Evolutionary conservation across 805 yeast species (phyloP), one percentile per base, ranked within the genome.

Genomic region (Wickerhamomyces subpelliculosus): DNA sequence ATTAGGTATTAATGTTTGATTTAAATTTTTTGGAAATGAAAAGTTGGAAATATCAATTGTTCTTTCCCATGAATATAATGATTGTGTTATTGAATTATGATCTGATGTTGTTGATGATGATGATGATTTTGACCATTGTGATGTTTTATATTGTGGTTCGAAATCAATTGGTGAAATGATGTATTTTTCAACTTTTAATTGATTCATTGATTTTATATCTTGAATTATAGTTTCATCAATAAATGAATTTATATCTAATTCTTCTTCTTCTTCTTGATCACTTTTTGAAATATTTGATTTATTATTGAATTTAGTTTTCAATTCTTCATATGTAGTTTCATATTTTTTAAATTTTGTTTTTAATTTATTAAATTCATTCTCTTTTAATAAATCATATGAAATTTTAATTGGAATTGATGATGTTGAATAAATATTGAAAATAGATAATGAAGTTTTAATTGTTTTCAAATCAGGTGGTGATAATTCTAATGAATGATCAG

Each of bases 1-100:
- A 38, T 69, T 69, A 1, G 87, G 87, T 14, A 76, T 54, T 38
- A 81, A 53, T 1, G 78, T 75, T 34, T 72, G 67, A 34, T 59
- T 60, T 27, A 71, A 63, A 38, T 70, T 70, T 33, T 68, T 65
- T 24, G 57, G 46, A 17, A 69, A 55, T 25, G 61, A 57, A 37
- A 78, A 47, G n/a, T n/a, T n/a, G n/a, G n/a, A n/a, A n/a, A n/a
- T n/a, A n/a, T n/a, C n/a, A n/a, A n/a, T n/a, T n/a, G n/a, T n/a
- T n/a, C n/a, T n/a, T n/a, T n/a, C n/a, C n/a, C n/a, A n/a, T n/a
- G n/a, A n/a, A n/a, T n/a, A n/a, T n/a, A n/a, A n/a, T n/a, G n/a
- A n/a, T n/a, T n/a, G n/a, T n/a, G n/a, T n/a, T n/a, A n/a, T n/a
- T n/a, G n/a, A n/a, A n/a, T n/a, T n/a, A n/a, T n/a, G n/a, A n/a